Evolutionary conservation across 768 basidiomycete species (phyloP).

Genomic region (Rhodotorula graminis): DNA sequence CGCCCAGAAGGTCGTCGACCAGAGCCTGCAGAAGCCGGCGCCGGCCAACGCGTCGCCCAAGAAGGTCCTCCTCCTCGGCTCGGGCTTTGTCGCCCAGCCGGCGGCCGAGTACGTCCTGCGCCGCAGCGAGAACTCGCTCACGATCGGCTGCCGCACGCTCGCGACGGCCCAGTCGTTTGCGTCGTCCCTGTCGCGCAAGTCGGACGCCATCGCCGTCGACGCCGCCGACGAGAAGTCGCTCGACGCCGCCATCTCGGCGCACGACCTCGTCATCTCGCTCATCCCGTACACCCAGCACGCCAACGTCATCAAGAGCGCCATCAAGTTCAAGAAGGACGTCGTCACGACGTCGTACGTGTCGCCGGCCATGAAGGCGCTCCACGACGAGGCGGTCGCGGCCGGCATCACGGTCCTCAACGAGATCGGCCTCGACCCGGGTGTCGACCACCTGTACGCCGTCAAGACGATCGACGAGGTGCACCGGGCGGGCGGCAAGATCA

Average conservation of each 20-base stretch:
- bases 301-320: slow-evolving; percentile 82
- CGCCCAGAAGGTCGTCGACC: slow-evolving; percentile 63
- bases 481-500: slow-evolving; percentile 89
- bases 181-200: slow-evolving; percentile 63
- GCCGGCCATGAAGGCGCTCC: slow-evolving; percentile 80
- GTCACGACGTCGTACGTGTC: slow-evolving; percentile 95
- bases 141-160: slow-evolving; percentile 86
- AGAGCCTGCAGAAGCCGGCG: slow-evolving; percentile 42
- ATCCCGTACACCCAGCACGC: slow-evolving; percentile 93
- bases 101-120: slow-evolving; percentile 89
- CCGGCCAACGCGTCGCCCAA: slow-evolving; percentile 48
- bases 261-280: slow-evolving; percentile 91
- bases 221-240: slow-evolving; percentile 65
- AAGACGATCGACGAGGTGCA: slow-evolving; percentile 93
- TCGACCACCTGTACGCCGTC: slow-evolving; percentile 82
- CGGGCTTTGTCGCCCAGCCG: slow-evolving; percentile 92
- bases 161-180: slow-evolving; percentile 66
- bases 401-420: slow-evolving; percentile 96
- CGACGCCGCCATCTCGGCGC: slow-evolving; percentile 71
- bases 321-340: slow-evolving; percentile 81
- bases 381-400: slow-evolving; percentile 72
- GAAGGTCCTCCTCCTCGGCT: slow-evolving; percentile 81
- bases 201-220: slow-evolving; percentile 68
- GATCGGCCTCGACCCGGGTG: slow-evolving; percentile 90
- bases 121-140: slow-evolving; percentile 72